Conservation (phyloP, 2,329 filamentous ascomycete species). For the Fusarium sacchari region DNA sequence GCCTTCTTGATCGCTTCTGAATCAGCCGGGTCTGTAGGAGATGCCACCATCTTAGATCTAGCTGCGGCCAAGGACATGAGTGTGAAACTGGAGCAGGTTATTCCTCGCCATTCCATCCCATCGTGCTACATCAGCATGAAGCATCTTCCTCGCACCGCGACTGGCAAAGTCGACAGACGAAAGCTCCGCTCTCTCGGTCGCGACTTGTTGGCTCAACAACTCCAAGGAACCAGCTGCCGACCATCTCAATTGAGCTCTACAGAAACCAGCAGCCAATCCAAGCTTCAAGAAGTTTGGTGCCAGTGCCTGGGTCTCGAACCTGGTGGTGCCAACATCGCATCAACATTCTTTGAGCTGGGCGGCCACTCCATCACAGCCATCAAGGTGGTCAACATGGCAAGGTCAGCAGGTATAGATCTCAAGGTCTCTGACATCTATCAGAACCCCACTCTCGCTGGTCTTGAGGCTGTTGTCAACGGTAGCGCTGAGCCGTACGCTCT, state of each 20-base stretch:
- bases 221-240: fast-evolving
- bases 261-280: background rate
- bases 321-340: background rate
- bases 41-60: background rate
- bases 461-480: background rate
- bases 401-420: background rate
- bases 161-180: background rate
- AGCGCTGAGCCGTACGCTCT: background rate
- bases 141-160: background rate
- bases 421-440: constrained; percentile 8
- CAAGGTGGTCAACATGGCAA: constrained; percentile 14
- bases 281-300: background rate
- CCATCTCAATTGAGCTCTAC: too few species aligned
- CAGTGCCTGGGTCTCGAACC: background rate
- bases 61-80: background rate
- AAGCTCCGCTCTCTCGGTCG: background rate
- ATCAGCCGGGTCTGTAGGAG: fast-evolving
- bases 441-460: background rate
- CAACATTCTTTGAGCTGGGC: constrained; percentile 4
- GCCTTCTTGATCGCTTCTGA: background rate
- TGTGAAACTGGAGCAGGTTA: background rate
- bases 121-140: background rate
- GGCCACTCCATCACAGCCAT: constrained; percentile 11
- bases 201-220: fast-evolving
- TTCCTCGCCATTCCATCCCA: background rate